Evolutionary conservation across 371 early-diverging fungal species (phyloP), one percentile per base, ranked within the genome.

Genomic region (Blastocladiella emersonii): DNA sequence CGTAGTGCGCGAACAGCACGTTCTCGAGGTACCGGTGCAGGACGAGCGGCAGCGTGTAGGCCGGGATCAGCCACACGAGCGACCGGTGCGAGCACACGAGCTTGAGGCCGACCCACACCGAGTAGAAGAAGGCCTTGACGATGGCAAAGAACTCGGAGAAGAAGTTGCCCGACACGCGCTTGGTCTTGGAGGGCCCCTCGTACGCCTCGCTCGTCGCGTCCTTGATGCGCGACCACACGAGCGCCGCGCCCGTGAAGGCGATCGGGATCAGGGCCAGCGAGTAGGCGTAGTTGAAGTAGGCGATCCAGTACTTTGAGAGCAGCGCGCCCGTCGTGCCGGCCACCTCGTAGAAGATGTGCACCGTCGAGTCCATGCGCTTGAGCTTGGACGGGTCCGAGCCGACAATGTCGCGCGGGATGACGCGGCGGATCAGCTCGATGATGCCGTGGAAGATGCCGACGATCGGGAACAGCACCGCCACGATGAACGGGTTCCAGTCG

Each of bases 311-410:
- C 15, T 65, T 59, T 34, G 78, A 63, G 57, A 78, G 70, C 67
- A 78, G 70, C 65, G 80, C 78, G 13, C 80, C 80, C 34, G 68
- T 36, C 56, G 79, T 80, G 57, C 80, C 80, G 15, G 79, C 72
- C 41, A 80, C 41, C 68, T 80, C 80, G 64, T 79, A 80, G 51
- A 69, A 74, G 65, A 79, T 65, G 60, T 80, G 80, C 53, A 80
- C 80, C 43, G 59, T 67, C 25, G 72, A 68, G 57, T 80, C 80
- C 79, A 80, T 79, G 21, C 59, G 59, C 70, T 74, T 75, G 66
- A 80, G 73, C 74, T 80, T 80, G 60, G 68, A 34, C n/a, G 74
- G 73, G 69, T 80, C 71, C 25, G 76, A 79, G 36, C 80, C 80
- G 43, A 80, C 79, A 61, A 80, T 74, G 55, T 80, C 80, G n/a